These are phyloP conservation scores for Coleophoma cylindrospora DNA, from an alignment of 2,329 filamentous ascomycete genomes.

Conservation along the genomic window DNA sequence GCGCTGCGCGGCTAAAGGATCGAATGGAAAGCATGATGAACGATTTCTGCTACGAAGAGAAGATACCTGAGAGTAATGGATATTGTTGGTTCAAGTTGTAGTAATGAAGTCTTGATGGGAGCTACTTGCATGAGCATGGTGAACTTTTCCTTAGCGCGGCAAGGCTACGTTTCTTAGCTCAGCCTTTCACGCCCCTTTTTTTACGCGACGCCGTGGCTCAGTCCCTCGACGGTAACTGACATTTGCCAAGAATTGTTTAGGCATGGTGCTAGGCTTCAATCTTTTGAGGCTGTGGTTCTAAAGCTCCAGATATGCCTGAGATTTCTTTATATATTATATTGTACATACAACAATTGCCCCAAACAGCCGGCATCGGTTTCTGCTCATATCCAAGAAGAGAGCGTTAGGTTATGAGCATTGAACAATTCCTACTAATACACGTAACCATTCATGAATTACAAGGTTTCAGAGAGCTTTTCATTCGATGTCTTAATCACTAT, in stretches of 20 bases:
- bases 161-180: neutral
- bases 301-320: too few species aligned
- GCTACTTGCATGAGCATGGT: neutral
- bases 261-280: neutral
- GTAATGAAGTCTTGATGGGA: neutral
- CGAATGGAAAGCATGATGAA: slow-evolving; percentile 63
- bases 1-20: slow-evolving; percentile 59
- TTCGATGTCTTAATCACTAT: slow-evolving; percentile 7
- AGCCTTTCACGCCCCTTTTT: neutral
- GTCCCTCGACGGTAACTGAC: too few species aligned
- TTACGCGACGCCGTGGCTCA: too few species aligned
- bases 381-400: neutral
- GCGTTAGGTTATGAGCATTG: neutral
- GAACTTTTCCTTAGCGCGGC: neutral
- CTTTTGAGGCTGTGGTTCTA: neutral
- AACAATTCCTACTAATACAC: neutral
- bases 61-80: neutral
- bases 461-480: neutral
- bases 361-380: too few species aligned
- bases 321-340: too few species aligned
- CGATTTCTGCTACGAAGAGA: neutral
- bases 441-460: neutral
- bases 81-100: neutral
- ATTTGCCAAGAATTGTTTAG: too few species aligned
- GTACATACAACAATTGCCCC: too few species aligned